Percentiles rank a stretch among this genome's conserved stretches.
Evolutionary conservation across 1,284 basidiomycete genomes (phyloP).

Genomic region (Salmacisia buchloeana): DNA sequence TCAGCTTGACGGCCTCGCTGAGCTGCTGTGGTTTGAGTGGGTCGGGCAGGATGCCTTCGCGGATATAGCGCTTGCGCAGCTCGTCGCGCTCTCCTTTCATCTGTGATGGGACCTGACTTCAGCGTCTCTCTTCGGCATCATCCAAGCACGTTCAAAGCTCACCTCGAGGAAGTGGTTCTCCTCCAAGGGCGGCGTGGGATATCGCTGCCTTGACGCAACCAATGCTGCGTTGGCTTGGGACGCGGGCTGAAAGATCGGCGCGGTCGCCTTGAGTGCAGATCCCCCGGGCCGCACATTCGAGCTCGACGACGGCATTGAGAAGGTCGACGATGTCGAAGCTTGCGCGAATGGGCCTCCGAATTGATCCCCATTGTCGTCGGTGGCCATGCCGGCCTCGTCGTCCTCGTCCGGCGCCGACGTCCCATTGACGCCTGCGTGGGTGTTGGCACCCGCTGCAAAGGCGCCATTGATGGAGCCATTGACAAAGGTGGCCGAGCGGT

Average conservation of each 20-base stretch:
- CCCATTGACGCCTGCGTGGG: background rate
- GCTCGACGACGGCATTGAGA: too few relatives aligned
- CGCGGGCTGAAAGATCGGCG: background rate
- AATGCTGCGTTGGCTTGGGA: background rate
- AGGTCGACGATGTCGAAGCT: too few relatives aligned
- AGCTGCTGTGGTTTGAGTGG: slow-evolving; percentile 70
- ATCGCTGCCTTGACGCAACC: background rate
- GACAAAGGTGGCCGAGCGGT: background rate
- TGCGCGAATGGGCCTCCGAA: too few relatives aligned
- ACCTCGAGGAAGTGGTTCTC: slow-evolving; percentile 5
- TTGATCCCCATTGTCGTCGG: too few relatives aligned
- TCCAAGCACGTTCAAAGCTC: background rate
- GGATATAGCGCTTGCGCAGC: slow-evolving; percentile 72
- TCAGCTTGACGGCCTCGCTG: slow-evolving; percentile 79
- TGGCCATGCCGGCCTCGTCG: too few relatives aligned
- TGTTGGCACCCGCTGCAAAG: background rate
- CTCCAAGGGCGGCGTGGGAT: background rate
- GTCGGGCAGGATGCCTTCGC: slow-evolving; percentile 79
- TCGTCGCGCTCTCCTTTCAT: slow-evolving; percentile 60
- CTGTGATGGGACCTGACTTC: slow-evolving; percentile 35
- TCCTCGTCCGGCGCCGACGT: too few relatives aligned
- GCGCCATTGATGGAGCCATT: background rate
- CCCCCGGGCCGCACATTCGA: too few relatives aligned
- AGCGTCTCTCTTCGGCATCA: background rate
- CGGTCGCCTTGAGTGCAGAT: background rate